phyloP scores from a whole-genome alignment of 805 yeast species.

The Schwanniomyces occidentalis region DNA sequence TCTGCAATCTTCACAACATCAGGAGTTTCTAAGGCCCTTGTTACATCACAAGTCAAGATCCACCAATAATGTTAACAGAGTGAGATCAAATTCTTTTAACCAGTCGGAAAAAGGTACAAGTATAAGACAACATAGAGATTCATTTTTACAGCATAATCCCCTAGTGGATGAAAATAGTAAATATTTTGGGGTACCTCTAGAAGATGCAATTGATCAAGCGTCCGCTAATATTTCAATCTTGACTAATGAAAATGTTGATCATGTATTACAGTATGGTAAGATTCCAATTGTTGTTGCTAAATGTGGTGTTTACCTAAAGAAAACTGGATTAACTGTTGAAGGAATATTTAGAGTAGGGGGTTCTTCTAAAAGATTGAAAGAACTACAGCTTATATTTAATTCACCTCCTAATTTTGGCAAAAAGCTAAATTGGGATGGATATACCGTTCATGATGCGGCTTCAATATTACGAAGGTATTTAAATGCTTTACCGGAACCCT shows the following conservation, averaged over 20 bases:
- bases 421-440: constrained; percentile 87
- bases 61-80: constrained; percentile 44
- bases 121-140: constrained; percentile 50
- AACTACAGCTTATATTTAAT: constrained; percentile 79
- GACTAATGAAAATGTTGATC: constrained; percentile 52
- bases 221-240: constrained; percentile 72
- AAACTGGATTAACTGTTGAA: constrained; percentile 73
- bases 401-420: constrained; percentile 89
- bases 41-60: constrained; percentile 52
- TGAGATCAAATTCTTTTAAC: constrained; percentile 37
- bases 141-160: constrained; percentile 46
- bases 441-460: constrained; percentile 96
- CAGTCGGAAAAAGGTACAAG: constrained; percentile 28
- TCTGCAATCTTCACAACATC: constrained; percentile 8
- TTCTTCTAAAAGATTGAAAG: constrained; percentile 81
- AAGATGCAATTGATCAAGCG: constrained; percentile 70
- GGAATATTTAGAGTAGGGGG: constrained; percentile 96
- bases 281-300: constrained; percentile 95
- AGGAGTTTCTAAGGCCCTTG: constrained; percentile 44
- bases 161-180: constrained; percentile 46
- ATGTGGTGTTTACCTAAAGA: constrained; percentile 84
- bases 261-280: constrained; percentile 75
- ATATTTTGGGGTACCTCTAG: constrained; percentile 81
- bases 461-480: constrained; percentile 82
- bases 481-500: constrained; percentile 88